These are phyloP conservation scores for Castanea mollissima DNA, from an alignment of 306 rosid genomes.

Conservation along the genomic window DNA sequence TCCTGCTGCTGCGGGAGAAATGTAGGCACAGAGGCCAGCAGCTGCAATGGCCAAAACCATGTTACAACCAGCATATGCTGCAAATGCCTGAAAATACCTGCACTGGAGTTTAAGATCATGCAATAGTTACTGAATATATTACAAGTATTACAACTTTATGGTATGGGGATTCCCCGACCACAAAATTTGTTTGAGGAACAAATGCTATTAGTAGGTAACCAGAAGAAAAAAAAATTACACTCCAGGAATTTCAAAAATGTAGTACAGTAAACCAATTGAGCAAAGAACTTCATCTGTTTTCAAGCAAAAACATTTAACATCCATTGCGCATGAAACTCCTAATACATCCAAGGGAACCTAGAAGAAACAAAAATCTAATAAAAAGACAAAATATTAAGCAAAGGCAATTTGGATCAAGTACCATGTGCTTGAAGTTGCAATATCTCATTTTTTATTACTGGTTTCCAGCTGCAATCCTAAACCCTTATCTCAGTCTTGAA, in stretches of 20 bases:
- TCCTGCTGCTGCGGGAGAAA: slow-evolving; percentile 85
- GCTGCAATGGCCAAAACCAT: slow-evolving; percentile 56
- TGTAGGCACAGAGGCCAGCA: slow-evolving; percentile 58
- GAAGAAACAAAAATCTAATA: background rate
- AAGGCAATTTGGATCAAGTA: too few species aligned
- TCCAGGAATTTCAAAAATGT: background rate
- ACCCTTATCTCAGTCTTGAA: background rate
- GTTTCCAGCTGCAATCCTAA: background rate
- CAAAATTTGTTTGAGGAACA: background rate
- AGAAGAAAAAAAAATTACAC: background rate
- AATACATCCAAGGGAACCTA: background rate
- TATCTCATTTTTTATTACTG: background rate
- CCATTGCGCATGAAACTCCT: background rate
- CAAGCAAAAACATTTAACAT: background rate
- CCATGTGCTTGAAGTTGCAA: too few species aligned
- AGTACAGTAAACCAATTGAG: background rate
- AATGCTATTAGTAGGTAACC: background rate
- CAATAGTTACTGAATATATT: slow-evolving; percentile 19
- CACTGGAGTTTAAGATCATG: slow-evolving; percentile 23
- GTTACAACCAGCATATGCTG: slow-evolving; percentile 45
- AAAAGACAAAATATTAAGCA: background rate
- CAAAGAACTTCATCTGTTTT: background rate
- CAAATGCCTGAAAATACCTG: slow-evolving; percentile 72
- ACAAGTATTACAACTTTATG: background rate
- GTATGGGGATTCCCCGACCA: background rate